Conservation (phyloP, 1,139 yeast species). For the Pichia inconspicua region DNA sequence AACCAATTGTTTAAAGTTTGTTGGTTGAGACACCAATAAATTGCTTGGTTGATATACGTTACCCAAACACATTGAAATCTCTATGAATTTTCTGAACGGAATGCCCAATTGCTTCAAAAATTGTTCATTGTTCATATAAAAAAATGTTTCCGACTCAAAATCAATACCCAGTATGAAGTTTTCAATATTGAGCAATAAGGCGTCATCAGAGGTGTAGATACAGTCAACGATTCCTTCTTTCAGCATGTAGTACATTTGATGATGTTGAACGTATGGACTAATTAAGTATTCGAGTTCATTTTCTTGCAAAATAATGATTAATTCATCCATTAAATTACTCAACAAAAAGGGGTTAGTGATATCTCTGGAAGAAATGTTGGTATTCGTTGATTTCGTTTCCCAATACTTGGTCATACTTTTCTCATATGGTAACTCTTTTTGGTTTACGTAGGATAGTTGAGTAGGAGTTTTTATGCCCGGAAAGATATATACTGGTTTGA, state of each 20-base stretch:
- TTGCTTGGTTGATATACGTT: slow-evolving; percentile 60
- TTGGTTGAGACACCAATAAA: not conserved
- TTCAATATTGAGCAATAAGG: slow-evolving; percentile 55
- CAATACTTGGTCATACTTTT: slow-evolving; percentile 41
- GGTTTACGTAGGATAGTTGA: slow-evolving; percentile 25
- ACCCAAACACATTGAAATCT: slow-evolving; percentile 71
- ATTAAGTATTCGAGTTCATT: slow-evolving; percentile 59
- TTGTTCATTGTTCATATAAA: slow-evolving; percentile 53
- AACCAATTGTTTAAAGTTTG: not conserved
- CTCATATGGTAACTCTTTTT: slow-evolving; percentile 38
- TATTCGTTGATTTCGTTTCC: slow-evolving; percentile 25
- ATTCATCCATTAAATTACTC: slow-evolving; percentile 46
- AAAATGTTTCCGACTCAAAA: slow-evolving; percentile 49
- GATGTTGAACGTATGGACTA: slow-evolving; percentile 78
- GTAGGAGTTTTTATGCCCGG: slow-evolving; percentile 26
- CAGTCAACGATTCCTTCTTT: slow-evolving; percentile 54
- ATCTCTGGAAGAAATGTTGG: slow-evolving; percentile 33
- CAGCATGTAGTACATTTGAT: slow-evolving; percentile 70
- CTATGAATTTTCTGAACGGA: slow-evolving; percentile 60
- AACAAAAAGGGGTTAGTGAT: slow-evolving; percentile 38
- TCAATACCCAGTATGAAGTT: slow-evolving; percentile 71
- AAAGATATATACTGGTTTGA: slow-evolving; percentile 68
- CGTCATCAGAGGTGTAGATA: slow-evolving; percentile 79
- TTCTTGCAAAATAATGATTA: slow-evolving; percentile 51
- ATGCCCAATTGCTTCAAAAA: slow-evolving; percentile 56